Evolutionary conservation across 1,284 basidiomycete species (phyloP).

Genomic region (Cryptococcus sp.): DNA sequence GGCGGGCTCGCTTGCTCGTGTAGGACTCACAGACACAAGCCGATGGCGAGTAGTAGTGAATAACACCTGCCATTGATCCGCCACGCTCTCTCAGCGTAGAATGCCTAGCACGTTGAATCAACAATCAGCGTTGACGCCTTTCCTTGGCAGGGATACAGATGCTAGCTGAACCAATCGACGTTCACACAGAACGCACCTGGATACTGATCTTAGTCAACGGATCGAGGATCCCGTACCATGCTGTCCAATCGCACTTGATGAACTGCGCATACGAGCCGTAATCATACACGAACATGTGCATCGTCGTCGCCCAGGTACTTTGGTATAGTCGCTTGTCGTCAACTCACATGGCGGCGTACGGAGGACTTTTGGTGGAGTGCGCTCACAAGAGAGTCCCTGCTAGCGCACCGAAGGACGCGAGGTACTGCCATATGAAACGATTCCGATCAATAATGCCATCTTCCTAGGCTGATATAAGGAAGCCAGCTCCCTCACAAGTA

Average conservation of each 20-base stretch:
- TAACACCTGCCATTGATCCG: conserved; percentile 14
- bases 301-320: conserved; percentile 18
- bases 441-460: background rate
- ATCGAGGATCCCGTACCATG: conserved; percentile 19
- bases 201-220: conserved; percentile 18
- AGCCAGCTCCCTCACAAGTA: conserved; percentile 5
- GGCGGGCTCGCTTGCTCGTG: background rate
- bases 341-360: background rate
- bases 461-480: background rate
- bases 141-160: background rate
- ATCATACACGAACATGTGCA: conserved; percentile 18
- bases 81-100: conserved; percentile 24
- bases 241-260: conserved; percentile 16
- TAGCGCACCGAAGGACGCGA: conserved; percentile 9
- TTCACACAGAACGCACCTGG: conserved; percentile 13
- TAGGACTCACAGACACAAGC: conserved; percentile 8
- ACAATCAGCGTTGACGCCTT: background rate
- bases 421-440: conserved; percentile 5
- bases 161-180: background rate
- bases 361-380: background rate
- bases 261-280: conserved; percentile 19
- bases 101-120: conserved; percentile 1
- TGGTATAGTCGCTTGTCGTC: background rate
- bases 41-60: conserved; percentile 8
- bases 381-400: conserved; percentile 16